phyloP scores from a whole-genome alignment of 2,329 filamentous ascomycete genomes.

The Cordyceps javanica region DNA sequence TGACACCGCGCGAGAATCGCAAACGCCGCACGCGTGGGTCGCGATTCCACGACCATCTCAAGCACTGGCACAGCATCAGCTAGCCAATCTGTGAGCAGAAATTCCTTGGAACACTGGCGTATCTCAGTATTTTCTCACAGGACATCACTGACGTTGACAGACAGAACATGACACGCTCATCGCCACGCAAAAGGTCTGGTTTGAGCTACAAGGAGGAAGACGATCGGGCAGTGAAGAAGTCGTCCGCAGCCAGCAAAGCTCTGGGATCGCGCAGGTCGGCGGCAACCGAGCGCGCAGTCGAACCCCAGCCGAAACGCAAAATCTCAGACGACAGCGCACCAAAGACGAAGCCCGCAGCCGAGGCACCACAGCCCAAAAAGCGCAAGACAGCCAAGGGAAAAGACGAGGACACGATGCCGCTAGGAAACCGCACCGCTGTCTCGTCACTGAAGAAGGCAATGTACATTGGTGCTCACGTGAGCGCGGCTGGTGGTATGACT shows the following conservation, averaged over 20 bases:
- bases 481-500: constrained; percentile 71
- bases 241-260: constrained; percentile 13
- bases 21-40: background rate
- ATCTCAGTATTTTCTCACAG: background rate
- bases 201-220: constrained; percentile 28
- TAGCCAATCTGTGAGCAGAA: background rate
- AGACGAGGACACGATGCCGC: constrained; percentile 46
- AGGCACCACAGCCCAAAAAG: constrained; percentile 33
- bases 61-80: no score
- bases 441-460: constrained; percentile 60
- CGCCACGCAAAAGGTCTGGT: constrained; percentile 26
- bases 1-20: constrained; percentile 1
- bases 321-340: constrained; percentile 19
- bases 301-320: constrained; percentile 21
- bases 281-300: constrained; percentile 14
- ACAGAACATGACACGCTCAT: constrained; percentile 28
- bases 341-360: constrained; percentile 18
- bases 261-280: constrained; percentile 18
- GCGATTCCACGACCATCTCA: background rate
- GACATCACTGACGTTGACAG: background rate
- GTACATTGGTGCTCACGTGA: constrained; percentile 89
- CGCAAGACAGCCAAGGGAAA: constrained; percentile 33
- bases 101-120: no score
- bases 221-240: constrained; percentile 13
- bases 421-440: constrained; percentile 62